Evolutionary conservation across 805 yeast species (phyloP).

Genomic region (Lipomyces orientalis): DNA sequence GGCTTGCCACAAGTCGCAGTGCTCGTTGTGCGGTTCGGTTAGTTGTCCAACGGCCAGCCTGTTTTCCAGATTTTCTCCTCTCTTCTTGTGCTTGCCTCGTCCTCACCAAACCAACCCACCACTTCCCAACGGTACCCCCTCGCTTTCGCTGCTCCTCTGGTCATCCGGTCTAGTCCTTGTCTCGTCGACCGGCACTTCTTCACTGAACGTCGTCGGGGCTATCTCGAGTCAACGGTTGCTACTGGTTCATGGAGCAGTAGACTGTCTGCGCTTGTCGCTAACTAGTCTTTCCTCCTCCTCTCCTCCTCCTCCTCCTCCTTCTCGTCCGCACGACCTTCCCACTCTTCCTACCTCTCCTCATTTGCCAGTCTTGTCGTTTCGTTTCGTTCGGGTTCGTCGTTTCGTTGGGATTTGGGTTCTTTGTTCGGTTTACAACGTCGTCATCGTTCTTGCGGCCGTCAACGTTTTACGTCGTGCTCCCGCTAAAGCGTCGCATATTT

Average conservation of each 20-base stretch:
- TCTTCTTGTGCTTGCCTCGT: background rate
- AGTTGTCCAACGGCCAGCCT: background rate
- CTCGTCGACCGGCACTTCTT: constrained; percentile 27
- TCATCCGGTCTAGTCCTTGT: constrained; percentile 4
- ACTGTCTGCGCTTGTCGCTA: constrained; percentile 3
- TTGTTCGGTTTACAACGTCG: background rate
- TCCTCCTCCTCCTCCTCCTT: too few species aligned
- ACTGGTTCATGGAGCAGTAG: constrained; percentile 14
- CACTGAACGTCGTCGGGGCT: constrained; percentile 17
- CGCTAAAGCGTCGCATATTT: background rate
- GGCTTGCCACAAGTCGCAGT: background rate
- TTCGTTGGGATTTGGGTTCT: background rate
- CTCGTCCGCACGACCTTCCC: background rate
- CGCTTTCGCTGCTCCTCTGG: constrained; percentile 4
- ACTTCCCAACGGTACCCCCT: background rate
- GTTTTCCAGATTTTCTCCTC: background rate
- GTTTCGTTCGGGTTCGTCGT: background rate
- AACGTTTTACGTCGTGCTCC: background rate
- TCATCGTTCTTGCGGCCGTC: background rate
- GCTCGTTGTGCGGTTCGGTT: background rate
- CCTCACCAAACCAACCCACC: background rate
- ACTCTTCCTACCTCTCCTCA: background rate
- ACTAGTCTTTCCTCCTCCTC: background rate
- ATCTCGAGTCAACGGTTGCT: constrained; percentile 16
- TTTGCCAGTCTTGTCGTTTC: background rate